Evolutionary conservation across 2,329 filamentous ascomycete species (phyloP), one percentile per base, ranked within the genome.

Genomic region (Curvularia hawaiiensis): DNA sequence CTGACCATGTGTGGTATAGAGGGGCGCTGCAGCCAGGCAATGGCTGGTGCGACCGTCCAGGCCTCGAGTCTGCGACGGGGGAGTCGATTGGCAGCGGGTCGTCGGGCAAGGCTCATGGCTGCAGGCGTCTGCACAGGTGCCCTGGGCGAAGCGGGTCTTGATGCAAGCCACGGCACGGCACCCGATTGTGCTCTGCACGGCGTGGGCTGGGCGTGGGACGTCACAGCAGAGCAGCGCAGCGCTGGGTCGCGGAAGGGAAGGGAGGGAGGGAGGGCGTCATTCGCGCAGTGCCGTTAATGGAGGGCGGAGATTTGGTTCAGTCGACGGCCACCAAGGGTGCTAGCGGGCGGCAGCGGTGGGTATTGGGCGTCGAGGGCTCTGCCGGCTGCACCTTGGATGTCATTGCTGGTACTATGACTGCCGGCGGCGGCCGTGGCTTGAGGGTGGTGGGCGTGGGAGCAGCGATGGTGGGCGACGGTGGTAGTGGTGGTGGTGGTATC

Each of bases 91-190:
- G 44, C n/a, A 18, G 44, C 18, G 44, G n/a, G 44, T 9, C n/a
- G 26, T 12, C 9, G 28, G 55, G 53, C 55, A 6, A 30, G 28
- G 28, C 28, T 8, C 10, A 11, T 30, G 8, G 28, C 28, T 31
- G 30, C 30, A 31, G 61, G 61, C 56, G 58, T 58, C 51, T 49
- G 50, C 61, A 63, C 59, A 58, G 56, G 63, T 64, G 61, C 35
- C 58, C 59, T 63, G 66, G 64, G 66, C 64, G 45, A 52, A 55
- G 61, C 62, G 63, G 68, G 64, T 56, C 56, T 41, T 41, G 52
- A 61, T 71, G 67, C 68, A 61, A 52, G 61, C 58, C 57, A 50
- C 62, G 44, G 60, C 60, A 61, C 59, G 22, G 41, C 51, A 41
- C 26, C 54, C 44, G 47, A 47, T 44, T 51, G 52, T 59, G 59